These are phyloP conservation scores for Ophiocytium majus DNA, from an alignment of 352 stramenopile genomes.

Conservation along the genomic window DNA sequence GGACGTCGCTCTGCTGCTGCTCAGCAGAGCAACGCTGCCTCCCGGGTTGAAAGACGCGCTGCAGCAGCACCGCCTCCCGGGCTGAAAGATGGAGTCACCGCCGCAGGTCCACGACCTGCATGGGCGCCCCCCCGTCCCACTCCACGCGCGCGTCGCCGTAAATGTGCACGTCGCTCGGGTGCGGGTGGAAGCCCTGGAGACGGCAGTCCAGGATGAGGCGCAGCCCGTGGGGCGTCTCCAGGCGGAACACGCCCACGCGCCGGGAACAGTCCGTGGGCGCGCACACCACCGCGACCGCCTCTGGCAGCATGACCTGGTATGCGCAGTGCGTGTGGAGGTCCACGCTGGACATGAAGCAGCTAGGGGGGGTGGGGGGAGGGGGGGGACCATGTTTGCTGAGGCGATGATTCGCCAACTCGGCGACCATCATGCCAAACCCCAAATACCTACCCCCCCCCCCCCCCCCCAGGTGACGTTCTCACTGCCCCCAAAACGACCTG, in stretches of 20 bases:
- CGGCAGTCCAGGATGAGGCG: slow-evolving; percentile 80
- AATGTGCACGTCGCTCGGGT: slow-evolving; percentile 60
- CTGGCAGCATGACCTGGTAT: slow-evolving; percentile 79
- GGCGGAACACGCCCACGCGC: slow-evolving; percentile 71
- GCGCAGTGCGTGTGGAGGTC: slow-evolving; percentile 82
- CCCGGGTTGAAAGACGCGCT: no score
- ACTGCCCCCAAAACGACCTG: no score
- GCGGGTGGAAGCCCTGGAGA: slow-evolving; percentile 75
- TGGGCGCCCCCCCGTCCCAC: slow-evolving; percentile 20
- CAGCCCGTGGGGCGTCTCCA: slow-evolving; percentile 71
- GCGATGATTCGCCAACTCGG: no score
- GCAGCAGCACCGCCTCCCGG: no score
- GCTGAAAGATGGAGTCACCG: no score
- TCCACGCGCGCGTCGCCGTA: slow-evolving; percentile 35
- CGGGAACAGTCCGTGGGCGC: slow-evolving; percentile 67
- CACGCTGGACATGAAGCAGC: slow-evolving; percentile 79
- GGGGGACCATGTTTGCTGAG: background rate
- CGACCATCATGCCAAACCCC: no score
- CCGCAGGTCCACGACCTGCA: slow-evolving; percentile 29
- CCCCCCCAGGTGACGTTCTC: no score
- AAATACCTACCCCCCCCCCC: no score
- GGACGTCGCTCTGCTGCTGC: slow-evolving; percentile 63
- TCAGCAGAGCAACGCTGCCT: no score
- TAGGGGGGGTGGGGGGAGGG: slow-evolving; percentile 54
- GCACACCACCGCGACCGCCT: slow-evolving; percentile 79